Evolutionary conservation across 1,284 basidiomycete species (phyloP).

Genomic region (Sanghuangporus weigelae): DNA sequence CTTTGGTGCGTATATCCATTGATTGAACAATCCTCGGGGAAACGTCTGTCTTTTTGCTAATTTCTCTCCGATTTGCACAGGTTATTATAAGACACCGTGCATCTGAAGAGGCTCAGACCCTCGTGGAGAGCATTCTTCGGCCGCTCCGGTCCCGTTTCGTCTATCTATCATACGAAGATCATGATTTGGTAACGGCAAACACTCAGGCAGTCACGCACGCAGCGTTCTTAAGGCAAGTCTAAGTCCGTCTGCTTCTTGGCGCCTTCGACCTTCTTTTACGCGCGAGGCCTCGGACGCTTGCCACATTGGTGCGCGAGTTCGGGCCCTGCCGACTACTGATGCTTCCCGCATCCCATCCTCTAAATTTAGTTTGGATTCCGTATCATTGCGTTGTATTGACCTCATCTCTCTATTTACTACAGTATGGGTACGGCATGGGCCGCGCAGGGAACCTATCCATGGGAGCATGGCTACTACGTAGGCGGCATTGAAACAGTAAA

Average conservation of each 20-base stretch:
- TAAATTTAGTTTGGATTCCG: not conserved
- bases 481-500: conserved; percentile 99
- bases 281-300: conserved; percentile 1
- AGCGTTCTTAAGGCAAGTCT: conserved; percentile 82
- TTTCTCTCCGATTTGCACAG: conserved; percentile 34
- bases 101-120: conserved; percentile 61
- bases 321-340: not conserved
- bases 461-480: conserved; percentile 93
- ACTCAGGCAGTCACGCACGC: conserved; percentile 98
- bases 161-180: conserved; percentile 91
- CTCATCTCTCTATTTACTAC: conserved; percentile 9
- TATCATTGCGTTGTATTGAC: not conserved
- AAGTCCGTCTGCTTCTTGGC: conserved; percentile 10
- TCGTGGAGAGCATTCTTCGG: conserved; percentile 83
- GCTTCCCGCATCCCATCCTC: not conserved
- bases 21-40: not conserved
- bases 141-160: conserved; percentile 88
- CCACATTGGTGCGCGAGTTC: not conserved
- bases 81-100: conserved; percentile 89
- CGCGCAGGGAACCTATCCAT: conserved; percentile 77
- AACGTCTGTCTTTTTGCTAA: conserved; percentile 7
- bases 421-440: conserved; percentile 99
- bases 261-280: conserved; percentile 1
- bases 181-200: conserved; percentile 95
- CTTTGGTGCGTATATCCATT: conserved; percentile 57